phyloP scores from a whole-genome alignment of 2,329 filamentous ascomycete species.

The Colletotrichum sp. region DNA sequence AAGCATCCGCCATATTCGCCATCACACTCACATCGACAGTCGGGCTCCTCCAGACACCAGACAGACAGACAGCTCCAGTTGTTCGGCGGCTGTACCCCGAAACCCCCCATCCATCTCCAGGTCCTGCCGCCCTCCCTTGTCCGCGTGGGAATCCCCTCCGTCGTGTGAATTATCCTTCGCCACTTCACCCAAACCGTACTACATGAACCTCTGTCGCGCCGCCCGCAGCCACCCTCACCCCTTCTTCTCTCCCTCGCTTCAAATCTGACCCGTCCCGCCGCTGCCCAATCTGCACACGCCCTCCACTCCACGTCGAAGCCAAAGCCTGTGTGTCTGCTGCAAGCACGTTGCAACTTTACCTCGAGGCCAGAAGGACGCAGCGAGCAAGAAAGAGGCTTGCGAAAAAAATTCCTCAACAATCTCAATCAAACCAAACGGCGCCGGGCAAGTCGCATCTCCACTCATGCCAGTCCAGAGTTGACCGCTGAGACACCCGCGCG shows the following conservation, averaged over 20 bases:
- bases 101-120: neutral
- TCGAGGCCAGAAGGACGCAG: neutral
- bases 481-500: slow-evolving; percentile 20
- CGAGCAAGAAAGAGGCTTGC: neutral
- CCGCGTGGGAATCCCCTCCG: neutral
- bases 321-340: neutral
- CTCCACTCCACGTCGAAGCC: neutral
- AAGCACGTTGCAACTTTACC: neutral
- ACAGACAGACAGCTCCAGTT: neutral
- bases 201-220: slow-evolving; percentile 17
- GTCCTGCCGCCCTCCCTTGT: neutral
- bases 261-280: neutral
- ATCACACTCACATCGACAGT: neutral
- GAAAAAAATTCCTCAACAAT: neutral
- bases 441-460: slow-evolving; percentile 13
- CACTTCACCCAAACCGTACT: slow-evolving; percentile 14
- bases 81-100: slow-evolving; percentile 8
- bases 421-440: slow-evolving; percentile 5
- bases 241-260: slow-evolving; percentile 1
- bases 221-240: slow-evolving; percentile 9
- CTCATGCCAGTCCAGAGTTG: slow-evolving; percentile 20
- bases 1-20: neutral
- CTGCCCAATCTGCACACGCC: neutral
- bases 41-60: neutral
- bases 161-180: slow-evolving; percentile 8